Evolutionary conservation across 176 grass and related monocot genomes (phyloP).

Genomic region (Cocos nucifera): DNA sequence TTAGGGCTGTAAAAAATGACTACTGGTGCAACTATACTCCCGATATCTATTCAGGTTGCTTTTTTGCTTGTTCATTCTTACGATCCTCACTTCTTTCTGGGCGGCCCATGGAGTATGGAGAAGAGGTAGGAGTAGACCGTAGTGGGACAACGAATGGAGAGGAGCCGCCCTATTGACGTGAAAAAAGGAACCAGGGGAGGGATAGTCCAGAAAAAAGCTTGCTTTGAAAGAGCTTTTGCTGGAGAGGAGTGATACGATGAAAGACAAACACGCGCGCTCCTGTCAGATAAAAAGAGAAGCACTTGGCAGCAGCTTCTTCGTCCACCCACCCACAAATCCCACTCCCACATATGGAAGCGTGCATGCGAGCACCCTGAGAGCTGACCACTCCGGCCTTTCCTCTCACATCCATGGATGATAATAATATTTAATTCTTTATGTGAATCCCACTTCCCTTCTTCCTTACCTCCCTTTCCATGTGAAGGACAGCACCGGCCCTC

Average conservation of each 20-base stretch:
- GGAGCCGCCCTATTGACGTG: slow-evolving; percentile 68
- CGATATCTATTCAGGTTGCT: too few species aligned
- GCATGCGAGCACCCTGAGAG: slow-evolving; percentile 33
- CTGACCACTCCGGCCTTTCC: background rate
- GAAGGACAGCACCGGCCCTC: too few species aligned
- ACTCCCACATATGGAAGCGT: slow-evolving; percentile 47
- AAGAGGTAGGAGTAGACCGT: slow-evolving; percentile 22
- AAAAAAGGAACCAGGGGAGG: slow-evolving; percentile 54
- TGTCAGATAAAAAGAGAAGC: slow-evolving; percentile 31
- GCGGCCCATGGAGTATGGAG: too few species aligned
- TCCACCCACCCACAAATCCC: slow-evolving; percentile 25
- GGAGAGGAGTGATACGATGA: slow-evolving; percentile 27
- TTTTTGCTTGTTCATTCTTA: too few species aligned
- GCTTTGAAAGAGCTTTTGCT: slow-evolving; percentile 30
- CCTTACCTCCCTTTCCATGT: background rate
- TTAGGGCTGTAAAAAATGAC: too few species aligned
- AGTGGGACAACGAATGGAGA: slow-evolving; percentile 7
- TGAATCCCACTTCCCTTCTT: slow-evolving; percentile 7
- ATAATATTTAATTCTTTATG: background rate
- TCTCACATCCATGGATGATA: background rate
- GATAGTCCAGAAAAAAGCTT: slow-evolving; percentile 42
- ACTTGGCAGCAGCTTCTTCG: slow-evolving; percentile 13
- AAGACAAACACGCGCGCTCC: slow-evolving; percentile 55
- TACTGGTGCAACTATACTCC: too few species aligned
- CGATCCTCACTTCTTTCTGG: too few species aligned